These are phyloP conservation scores for Capsicum baccatum DNA, from an alignment of 257 asterid species.

Conservation along the genomic window DNA sequence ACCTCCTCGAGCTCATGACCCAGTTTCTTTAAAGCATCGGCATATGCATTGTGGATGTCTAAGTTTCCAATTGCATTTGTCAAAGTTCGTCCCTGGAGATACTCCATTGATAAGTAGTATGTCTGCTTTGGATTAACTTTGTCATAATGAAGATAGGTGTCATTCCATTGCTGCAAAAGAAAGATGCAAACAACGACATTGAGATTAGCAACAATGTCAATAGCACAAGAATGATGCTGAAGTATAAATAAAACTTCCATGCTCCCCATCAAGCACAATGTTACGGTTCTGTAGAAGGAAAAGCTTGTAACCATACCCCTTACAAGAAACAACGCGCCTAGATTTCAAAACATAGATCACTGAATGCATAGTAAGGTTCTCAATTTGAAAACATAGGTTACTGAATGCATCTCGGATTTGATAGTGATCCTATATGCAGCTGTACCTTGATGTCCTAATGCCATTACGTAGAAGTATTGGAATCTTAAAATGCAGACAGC, in stretches of 20 bases:
- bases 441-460: neutral
- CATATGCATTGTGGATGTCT: slow-evolving; percentile 78
- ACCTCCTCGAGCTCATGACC: slow-evolving; percentile 92
- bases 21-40: slow-evolving; percentile 79
- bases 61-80: slow-evolving; percentile 97
- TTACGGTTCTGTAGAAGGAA: neutral
- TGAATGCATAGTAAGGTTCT: neutral
- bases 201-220: neutral
- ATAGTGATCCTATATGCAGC: neutral
- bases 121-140: slow-evolving; percentile 94
- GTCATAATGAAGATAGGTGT: slow-evolving; percentile 86
- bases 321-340: neutral
- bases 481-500: slow-evolving; percentile 11
- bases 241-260: slow-evolving; percentile 5
- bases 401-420: neutral
- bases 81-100: slow-evolving; percentile 98
- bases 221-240: neutral
- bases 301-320: slow-evolving; percentile 5
- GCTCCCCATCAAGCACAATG: neutral
- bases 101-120: slow-evolving; percentile 97
- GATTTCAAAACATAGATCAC: neutral
- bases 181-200: slow-evolving; percentile 25
- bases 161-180: slow-evolving; percentile 90
- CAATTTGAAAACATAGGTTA: neutral
- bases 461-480: neutral